Percentiles rank a stretch among this genome's conserved stretches.
Conservation (phyloP, 345 rosid genomes). For the Sonneratia caseolaris region DNA sequence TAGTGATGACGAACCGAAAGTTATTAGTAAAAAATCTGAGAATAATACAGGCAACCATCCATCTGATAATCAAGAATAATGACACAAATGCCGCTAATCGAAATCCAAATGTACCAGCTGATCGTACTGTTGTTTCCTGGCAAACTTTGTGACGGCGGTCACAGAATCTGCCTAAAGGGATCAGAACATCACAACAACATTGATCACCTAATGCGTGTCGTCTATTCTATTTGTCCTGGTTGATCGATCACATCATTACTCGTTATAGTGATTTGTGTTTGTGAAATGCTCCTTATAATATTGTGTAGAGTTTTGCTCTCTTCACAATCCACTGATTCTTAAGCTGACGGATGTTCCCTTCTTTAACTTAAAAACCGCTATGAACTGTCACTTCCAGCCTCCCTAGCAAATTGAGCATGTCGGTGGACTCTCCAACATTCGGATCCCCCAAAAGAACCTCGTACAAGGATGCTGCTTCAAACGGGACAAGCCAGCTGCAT, state of each 20-base stretch:
- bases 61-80: no score
- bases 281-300: neutral
- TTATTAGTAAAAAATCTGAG: no score
- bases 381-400: constrained; percentile 36
- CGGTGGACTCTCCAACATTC: constrained; percentile 47
- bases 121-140: neutral
- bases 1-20: no score
- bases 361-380: neutral
- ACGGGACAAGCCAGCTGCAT: constrained; percentile 12
- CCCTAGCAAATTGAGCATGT: constrained; percentile 40
- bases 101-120: no score
- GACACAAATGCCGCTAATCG: no score
- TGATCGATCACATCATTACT: no score
- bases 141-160: neutral
- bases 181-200: neutral
- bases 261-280: neutral
- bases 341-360: neutral
- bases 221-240: neutral
- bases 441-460: constrained; percentile 30
- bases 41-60: no score
- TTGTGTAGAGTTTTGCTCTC: neutral
- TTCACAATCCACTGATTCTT: neutral
- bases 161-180: neutral
- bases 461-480: constrained; percentile 27
- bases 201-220: neutral